Evolutionary conservation across 2,329 filamentous ascomycete genomes (phyloP), one percentile per base, ranked within the genome.

Genomic region (Scolecobasidium constrictum): DNA sequence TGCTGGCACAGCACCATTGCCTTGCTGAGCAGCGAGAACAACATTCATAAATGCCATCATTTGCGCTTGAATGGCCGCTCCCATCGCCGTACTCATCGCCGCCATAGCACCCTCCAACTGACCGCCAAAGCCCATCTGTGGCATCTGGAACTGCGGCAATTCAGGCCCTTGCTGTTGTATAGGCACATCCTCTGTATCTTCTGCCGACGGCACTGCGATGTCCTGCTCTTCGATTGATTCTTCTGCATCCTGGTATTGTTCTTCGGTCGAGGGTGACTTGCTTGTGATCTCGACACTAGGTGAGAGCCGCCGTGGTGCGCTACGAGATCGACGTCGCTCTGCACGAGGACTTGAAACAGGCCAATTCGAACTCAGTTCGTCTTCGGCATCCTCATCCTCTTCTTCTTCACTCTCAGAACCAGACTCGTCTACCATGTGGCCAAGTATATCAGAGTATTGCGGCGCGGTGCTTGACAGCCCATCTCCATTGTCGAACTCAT

Each of bases 401-500:
- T 17, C 21, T 16, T 15, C 20, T 48, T 60, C 57, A 28, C 60
- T 56, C 34, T 52, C 50, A 19, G 53, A 49, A 5, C 46, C 49
- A 1, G 47, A 46, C 2, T 44, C 47, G 5, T 49, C 46, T 31
- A 31, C 26, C 9, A 31, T 31, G 26, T 31, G 26, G 9, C 26
- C 26, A 31, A 31, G 26, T 9, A 31, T n/a, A 31, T 31, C 26
- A 9, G 26, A n/a, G 9, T 9, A 9, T 11, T 7, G 9, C 9
- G 7, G 9, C 34, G 34, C 7, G 9, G 34, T 11, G 7, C 7
- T 15, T 36, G 34, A 7, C 9, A 11, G 11, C 16, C 9, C 58
- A 17, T 52, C 47, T 34, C 21, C 61, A 19, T 63, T 57, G 44
- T 75, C 67, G 49, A 72, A 62, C 56, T 81, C 70, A 61, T 75